phyloP scores from a whole-genome alignment of 1,284 basidiomycete species.

The Papiliotrema flavescens region DNA sequence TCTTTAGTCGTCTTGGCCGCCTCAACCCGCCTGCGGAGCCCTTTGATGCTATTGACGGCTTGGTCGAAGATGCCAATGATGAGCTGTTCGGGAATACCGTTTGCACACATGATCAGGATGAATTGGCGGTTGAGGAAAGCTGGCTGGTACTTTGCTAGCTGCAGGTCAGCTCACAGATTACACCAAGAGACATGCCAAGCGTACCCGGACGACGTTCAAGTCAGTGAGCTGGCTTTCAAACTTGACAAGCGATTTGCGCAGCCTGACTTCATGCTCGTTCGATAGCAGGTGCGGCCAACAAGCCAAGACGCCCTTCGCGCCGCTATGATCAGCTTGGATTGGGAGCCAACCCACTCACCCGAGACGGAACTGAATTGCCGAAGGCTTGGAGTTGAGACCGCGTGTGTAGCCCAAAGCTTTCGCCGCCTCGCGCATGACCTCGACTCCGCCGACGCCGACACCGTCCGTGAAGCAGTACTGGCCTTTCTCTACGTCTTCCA shows the following conservation, averaged over 20 bases:
- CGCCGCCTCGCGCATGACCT: conserved; percentile 39
- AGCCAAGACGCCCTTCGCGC: conserved; percentile 47
- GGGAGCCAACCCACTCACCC: conserved; percentile 23
- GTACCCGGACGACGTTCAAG: conserved; percentile 42
- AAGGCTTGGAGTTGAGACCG: conserved; percentile 31
- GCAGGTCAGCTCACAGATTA: neutral
- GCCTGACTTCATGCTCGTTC: conserved; percentile 27
- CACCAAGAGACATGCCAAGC: neutral
- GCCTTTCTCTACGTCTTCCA: conserved; percentile 26
- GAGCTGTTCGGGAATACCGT: conserved; percentile 37
- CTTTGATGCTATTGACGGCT: conserved; percentile 33
- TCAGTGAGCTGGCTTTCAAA: conserved; percentile 36
- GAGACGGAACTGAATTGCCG: conserved; percentile 47
- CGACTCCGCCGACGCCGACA: conserved; percentile 36
- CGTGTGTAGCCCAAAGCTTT: conserved; percentile 28
- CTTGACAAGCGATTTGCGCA: conserved; percentile 44
- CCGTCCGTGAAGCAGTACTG: conserved; percentile 47
- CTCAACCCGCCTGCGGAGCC: conserved; percentile 27
- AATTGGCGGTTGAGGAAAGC: conserved; percentile 50
- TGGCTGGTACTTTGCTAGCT: conserved; percentile 46
- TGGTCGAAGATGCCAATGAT: conserved; percentile 39
- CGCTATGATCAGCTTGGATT: conserved; percentile 19
- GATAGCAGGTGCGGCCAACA: conserved; percentile 33
- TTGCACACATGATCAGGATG: conserved; percentile 46
- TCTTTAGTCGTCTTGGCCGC: conserved; percentile 13